phyloP scores from a whole-genome alignment of 257 asterid genomes.

The Scutellaria barbata region DNA sequence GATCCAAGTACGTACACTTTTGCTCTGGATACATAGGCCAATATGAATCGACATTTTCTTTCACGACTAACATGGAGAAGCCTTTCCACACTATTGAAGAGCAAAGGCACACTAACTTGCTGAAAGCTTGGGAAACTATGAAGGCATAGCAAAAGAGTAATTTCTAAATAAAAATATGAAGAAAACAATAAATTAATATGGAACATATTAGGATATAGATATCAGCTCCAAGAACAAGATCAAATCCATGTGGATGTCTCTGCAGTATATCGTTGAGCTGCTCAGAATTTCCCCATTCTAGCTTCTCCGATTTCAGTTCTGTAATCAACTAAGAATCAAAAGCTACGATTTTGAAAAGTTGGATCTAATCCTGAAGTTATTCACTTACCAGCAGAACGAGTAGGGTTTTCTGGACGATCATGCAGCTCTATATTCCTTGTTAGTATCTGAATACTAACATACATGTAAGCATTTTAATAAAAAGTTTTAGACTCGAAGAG shows the following conservation, averaged over 20 bases:
- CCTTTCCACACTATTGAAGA: constrained; percentile 72
- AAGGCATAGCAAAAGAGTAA: constrained; percentile 47
- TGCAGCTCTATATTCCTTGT: constrained; percentile 69
- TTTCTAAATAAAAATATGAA: constrained; percentile 4
- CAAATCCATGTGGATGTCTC: constrained; percentile 72
- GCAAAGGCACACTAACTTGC: constrained; percentile 78
- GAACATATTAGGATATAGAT: constrained; percentile 73
- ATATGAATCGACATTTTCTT: constrained; percentile 66
- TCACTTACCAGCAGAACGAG: constrained; percentile 56
- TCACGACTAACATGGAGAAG: constrained; percentile 53
- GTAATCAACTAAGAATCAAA: constrained; percentile 37
- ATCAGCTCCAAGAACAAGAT: constrained; percentile 95
- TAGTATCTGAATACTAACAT: constrained; percentile 62
- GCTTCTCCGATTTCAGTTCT: constrained; percentile 68
- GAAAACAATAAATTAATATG: constrained; percentile 22
- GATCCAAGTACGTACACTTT: constrained; percentile 65
- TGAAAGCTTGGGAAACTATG: constrained; percentile 76
- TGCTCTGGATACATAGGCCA: constrained; percentile 85
- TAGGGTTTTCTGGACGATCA: constrained; percentile 42
- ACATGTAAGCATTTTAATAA: constrained; percentile 27
- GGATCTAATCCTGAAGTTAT: constrained; percentile 21
- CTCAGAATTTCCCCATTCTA: constrained; percentile 89
- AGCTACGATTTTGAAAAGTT: constrained; percentile 25
- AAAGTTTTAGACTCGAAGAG: constrained; percentile 26
- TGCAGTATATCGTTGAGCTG: constrained; percentile 66